A percentile compares a stretch with the other conserved stretches of the same genome.
These are phyloP conservation scores for Prunus armeniaca DNA, from an alignment of 306 rosid species.

Conservation along the genomic window DNA sequence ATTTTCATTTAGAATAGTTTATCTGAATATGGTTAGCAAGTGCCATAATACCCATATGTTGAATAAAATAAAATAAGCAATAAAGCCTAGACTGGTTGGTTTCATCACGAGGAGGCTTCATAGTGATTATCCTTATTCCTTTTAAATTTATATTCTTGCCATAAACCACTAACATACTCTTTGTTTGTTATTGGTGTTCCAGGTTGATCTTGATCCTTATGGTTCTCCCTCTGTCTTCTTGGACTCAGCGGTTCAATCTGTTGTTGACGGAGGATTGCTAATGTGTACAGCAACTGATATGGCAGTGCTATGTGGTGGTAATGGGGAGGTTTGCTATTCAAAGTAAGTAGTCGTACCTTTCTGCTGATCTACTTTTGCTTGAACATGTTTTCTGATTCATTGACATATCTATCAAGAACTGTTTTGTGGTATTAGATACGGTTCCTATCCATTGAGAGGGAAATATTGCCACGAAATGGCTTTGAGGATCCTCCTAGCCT, in stretches of 20 bases:
- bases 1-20: background rate
- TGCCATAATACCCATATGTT: background rate
- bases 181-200: conserved; percentile 29
- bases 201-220: conserved; percentile 99
- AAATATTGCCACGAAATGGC: conserved; percentile 99
- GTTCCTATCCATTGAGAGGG: conserved; percentile 91
- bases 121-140: background rate
- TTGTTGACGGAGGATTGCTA: conserved; percentile 91
- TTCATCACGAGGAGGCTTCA: background rate
- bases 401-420: conserved; percentile 24
- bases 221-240: conserved; percentile 95
- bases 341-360: conserved; percentile 59
- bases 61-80: background rate
- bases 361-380: conserved; percentile 7
- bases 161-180: conserved; percentile 6
- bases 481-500: conserved; percentile 87
- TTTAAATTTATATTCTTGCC: background rate
- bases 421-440: conserved; percentile 62
- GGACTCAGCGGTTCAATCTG: conserved; percentile 96
- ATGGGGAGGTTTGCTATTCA: conserved; percentile 99
- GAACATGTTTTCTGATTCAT: conserved; percentile 4
- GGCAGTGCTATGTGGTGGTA: conserved; percentile 97
- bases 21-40: background rate
- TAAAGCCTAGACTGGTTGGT: background rate
- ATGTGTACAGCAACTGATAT: conserved; percentile 99